phyloP scores from a whole-genome alignment of 2,329 filamentous ascomycete genomes.

The Penicillium sp. region DNA sequence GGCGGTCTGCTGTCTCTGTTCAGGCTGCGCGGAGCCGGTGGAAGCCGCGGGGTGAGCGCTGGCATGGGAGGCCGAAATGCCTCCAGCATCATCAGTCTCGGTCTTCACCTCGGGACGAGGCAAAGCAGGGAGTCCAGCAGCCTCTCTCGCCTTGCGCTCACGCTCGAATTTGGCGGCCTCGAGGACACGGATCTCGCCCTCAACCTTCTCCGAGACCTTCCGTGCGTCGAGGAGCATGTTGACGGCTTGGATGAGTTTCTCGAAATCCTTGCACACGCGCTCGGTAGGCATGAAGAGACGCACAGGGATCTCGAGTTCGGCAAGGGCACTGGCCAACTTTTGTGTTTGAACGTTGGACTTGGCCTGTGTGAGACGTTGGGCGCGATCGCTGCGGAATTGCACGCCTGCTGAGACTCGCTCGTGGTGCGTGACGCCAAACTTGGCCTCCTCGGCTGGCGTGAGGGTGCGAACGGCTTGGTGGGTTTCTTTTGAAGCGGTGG shows the following conservation, averaged over 20 bases:
- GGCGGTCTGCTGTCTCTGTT: slow-evolving; percentile 1
- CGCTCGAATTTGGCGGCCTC: slow-evolving; percentile 45
- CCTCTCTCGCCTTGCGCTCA: slow-evolving; percentile 37
- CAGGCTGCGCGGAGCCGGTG: slow-evolving; percentile 8
- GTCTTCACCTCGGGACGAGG: slow-evolving; percentile 36
- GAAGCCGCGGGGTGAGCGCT: slow-evolving; percentile 13
- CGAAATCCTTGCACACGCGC: slow-evolving; percentile 52
- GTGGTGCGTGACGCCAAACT: slow-evolving; percentile 82
- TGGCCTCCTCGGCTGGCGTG: slow-evolving; percentile 70
- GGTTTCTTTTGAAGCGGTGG: slow-evolving; percentile 35
- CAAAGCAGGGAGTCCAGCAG: slow-evolving; percentile 17
- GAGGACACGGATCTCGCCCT: slow-evolving; percentile 50
- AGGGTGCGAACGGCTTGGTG: slow-evolving; percentile 68
- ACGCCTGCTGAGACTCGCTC: slow-evolving; percentile 85
- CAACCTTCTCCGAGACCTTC: slow-evolving; percentile 51
- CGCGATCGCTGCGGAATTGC: slow-evolving; percentile 74
- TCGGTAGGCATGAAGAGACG: slow-evolving; percentile 54
- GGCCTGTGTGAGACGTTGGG: slow-evolving; percentile 52
- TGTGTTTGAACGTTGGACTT: slow-evolving; percentile 54
- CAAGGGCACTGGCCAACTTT: slow-evolving; percentile 50
- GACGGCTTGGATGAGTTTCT: slow-evolving; percentile 50
- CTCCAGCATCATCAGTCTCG: slow-evolving; percentile 34
- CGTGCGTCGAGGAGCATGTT: slow-evolving; percentile 51
- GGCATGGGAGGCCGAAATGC: slow-evolving; percentile 18
- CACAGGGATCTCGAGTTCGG: slow-evolving; percentile 50